These are phyloP conservation scores for Dunaliella salina DNA, from an alignment of 163 green algal genomes.

Conservation along the genomic window DNA sequence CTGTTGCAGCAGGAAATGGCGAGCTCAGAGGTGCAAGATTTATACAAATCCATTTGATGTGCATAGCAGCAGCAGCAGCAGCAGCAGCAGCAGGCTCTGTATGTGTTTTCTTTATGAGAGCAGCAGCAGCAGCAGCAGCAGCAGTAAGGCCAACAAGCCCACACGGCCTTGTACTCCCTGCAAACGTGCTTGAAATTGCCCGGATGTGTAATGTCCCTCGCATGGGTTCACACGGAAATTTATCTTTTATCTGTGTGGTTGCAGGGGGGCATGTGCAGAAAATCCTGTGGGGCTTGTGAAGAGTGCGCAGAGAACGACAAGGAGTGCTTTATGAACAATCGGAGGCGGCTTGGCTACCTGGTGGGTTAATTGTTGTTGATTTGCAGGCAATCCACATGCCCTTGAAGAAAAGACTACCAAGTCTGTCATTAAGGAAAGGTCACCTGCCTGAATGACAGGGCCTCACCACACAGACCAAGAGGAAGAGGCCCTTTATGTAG, in stretches of 20 bases:
- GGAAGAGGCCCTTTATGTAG: too few relatives aligned
- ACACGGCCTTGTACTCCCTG: too few relatives aligned
- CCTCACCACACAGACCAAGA: too few relatives aligned
- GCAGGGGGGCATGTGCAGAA: constrained; percentile 17
- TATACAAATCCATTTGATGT: too few relatives aligned
- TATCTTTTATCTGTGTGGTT: background rate
- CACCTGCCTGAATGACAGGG: too few relatives aligned
- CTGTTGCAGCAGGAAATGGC: too few relatives aligned
- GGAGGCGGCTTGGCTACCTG: constrained; percentile 26
- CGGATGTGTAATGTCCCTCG: background rate
- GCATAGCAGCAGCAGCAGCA: too few relatives aligned
- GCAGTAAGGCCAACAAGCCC: background rate
- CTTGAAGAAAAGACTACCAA: too few relatives aligned
- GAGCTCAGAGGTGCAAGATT: too few relatives aligned
- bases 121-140: background rate
- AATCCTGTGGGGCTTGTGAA: constrained; percentile 27
- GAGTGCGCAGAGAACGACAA: constrained; percentile 23
- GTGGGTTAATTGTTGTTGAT: constrained; percentile 16
- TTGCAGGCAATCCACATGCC: too few relatives aligned
- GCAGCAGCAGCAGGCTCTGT: background rate
- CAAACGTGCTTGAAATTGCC: background rate
- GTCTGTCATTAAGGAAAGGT: too few relatives aligned
- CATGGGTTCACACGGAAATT: too few relatives aligned
- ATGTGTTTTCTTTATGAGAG: background rate
- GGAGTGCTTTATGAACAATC: constrained; percentile 31